Percentiles rank a stretch among this genome's conserved stretches.
Conservation (phyloP, 345 rosid species). For the Syzygium grande region DNA sequence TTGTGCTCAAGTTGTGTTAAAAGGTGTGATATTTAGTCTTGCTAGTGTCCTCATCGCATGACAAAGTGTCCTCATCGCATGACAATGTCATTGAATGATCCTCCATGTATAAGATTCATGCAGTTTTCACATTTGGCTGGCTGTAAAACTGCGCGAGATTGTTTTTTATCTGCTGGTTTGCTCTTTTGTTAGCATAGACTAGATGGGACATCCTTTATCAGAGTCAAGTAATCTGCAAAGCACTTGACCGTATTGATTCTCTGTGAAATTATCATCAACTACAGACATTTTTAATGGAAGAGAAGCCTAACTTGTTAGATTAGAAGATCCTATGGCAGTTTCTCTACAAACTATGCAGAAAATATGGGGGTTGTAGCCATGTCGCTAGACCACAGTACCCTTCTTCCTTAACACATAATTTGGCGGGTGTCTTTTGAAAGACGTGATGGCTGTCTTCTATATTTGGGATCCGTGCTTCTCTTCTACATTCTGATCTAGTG, state of each 20-base stretch:
- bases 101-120: background rate
- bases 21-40: background rate
- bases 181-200: background rate
- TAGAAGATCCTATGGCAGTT: background rate
- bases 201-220: background rate
- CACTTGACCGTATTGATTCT: background rate
- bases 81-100: background rate
- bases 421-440: background rate
- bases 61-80: background rate
- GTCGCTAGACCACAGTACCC: background rate
- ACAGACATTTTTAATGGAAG: background rate
- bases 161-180: background rate
- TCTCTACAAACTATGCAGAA: background rate
- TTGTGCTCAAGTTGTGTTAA: background rate
- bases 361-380: background rate
- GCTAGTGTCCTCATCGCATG: background rate
- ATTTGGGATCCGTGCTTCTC: background rate
- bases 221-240: background rate
- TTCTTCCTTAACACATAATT: background rate
- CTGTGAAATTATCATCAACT: background rate
- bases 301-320: background rate
- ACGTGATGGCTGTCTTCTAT: background rate
- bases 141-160: background rate
- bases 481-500: background rate
- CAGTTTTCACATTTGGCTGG: background rate